Evolutionary conservation across 352 stramenopile species (phyloP).

Genomic region (Phytopythium chamaehyphon): DNA sequence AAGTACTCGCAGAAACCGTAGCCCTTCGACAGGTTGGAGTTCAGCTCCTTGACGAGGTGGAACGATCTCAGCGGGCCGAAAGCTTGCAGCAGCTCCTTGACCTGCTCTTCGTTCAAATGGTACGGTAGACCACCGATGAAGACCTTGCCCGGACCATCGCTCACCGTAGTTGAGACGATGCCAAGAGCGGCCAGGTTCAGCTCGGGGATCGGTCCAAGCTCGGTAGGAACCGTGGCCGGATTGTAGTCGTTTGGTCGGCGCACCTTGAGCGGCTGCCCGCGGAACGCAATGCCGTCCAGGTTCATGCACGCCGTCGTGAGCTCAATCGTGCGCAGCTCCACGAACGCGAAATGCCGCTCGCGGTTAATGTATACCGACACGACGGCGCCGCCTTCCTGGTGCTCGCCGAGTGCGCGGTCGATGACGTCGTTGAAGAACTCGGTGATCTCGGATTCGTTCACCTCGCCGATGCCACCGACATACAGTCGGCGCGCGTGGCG

Average conservation of each 20-base stretch:
- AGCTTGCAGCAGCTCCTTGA: slow-evolving; percentile 92
- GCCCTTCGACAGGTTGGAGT: slow-evolving; percentile 91
- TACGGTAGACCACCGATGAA: slow-evolving; percentile 98
- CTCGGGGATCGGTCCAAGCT: slow-evolving; percentile 82
- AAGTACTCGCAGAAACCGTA: slow-evolving; percentile 98
- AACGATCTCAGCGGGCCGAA: slow-evolving; percentile 95
- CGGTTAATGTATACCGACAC: slow-evolving; percentile 95
- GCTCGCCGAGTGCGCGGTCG: slow-evolving; percentile 73
- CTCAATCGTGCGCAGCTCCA: slow-evolving; percentile 97
- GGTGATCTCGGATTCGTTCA: slow-evolving; percentile 82
- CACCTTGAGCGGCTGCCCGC: slow-evolving; percentile 94
- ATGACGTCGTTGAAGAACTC: slow-evolving; percentile 93
- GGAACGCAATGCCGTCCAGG: slow-evolving; percentile 94
- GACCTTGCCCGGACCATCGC: slow-evolving; percentile 97
- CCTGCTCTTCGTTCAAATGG: slow-evolving; percentile 94
- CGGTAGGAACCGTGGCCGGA: slow-evolving; percentile 79
- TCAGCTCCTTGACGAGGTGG: slow-evolving; percentile 95
- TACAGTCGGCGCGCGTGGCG: slow-evolving; percentile 96
- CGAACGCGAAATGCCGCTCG: slow-evolving; percentile 96
- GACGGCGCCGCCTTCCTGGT: slow-evolving; percentile 69
- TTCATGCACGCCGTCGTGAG: slow-evolving; percentile 95
- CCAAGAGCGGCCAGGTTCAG: slow-evolving; percentile 90
- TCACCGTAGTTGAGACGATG: slow-evolving; percentile 94
- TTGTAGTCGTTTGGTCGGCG: slow-evolving; percentile 98
- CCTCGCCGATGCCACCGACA: slow-evolving; percentile 90